These are phyloP conservation scores for Cubamyces sp. DNA, from an alignment of 768 basidiomycete species.

Conservation along the genomic window DNA sequence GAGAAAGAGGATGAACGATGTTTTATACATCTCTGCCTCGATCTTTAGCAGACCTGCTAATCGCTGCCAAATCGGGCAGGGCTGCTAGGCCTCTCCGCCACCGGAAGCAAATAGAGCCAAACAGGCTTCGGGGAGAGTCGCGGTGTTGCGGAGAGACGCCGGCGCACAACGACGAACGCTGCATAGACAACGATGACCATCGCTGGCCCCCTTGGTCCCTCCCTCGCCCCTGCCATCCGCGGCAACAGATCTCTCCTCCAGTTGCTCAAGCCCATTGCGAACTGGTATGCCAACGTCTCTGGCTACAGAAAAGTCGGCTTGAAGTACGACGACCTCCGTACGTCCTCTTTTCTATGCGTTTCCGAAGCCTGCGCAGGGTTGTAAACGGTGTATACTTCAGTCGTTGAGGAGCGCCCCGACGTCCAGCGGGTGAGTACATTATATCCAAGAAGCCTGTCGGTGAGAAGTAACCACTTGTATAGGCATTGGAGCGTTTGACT, in stretches of 20 bases:
- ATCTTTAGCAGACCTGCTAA: constrained; percentile 24
- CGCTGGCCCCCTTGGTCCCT: constrained; percentile 69
- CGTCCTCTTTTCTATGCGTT: constrained; percentile 41
- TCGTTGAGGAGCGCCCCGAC: constrained; percentile 76
- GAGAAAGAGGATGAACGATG: constrained; percentile 26
- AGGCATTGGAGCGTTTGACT: constrained; percentile 87
- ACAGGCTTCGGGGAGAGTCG: constrained; percentile 38
- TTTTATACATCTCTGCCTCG: constrained; percentile 34
- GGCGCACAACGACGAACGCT: constrained; percentile 17
- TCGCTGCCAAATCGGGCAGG: constrained; percentile 31
- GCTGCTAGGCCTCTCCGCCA: constrained; percentile 26
- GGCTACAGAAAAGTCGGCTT: constrained; percentile 90
- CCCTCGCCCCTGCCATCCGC: constrained; percentile 77
- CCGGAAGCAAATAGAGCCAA: constrained; percentile 48
- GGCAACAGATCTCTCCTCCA: constrained; percentile 68
- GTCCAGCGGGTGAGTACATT: constrained; percentile 70
- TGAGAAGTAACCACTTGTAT: background rate
- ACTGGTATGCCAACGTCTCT: constrained; percentile 77
- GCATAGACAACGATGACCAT: constrained; percentile 39
- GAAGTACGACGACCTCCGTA: constrained; percentile 93
- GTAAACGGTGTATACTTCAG: constrained; percentile 37
- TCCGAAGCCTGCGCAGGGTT: background rate
- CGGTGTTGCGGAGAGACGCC: constrained; percentile 15
- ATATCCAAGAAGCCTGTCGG: background rate
- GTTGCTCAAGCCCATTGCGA: constrained; percentile 76